phyloP scores from a whole-genome alignment of 805 yeast genomes.

The Candida quercuum region DNA sequence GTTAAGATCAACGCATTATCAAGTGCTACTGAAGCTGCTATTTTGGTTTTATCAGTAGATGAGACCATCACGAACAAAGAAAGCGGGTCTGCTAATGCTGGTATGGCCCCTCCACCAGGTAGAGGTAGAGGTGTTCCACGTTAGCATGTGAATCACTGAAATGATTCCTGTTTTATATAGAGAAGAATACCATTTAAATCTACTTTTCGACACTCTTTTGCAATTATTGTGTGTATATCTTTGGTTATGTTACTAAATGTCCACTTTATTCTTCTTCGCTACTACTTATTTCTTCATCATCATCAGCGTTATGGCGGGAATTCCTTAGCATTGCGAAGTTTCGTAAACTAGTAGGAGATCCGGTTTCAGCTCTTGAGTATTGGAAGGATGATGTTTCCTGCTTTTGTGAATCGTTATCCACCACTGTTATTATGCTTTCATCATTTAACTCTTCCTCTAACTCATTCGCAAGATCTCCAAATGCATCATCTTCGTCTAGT shows the following conservation, averaged over 20 bases:
- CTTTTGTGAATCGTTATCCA: conserved; percentile 1
- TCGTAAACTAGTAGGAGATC: conserved; percentile 20
- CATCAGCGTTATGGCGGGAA: conserved; percentile 11
- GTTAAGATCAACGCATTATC: conserved; percentile 91
- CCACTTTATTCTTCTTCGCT: conserved; percentile 25
- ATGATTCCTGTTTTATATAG: too few relatives aligned
- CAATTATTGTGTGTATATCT: too few relatives aligned
- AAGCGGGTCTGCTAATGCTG: conserved; percentile 47
- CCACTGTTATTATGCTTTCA: conserved; percentile 7
- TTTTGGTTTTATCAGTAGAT: conserved; percentile 88
- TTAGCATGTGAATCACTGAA: conserved; percentile 13
- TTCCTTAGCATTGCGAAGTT: too few relatives aligned
- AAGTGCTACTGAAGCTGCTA: conserved; percentile 96
- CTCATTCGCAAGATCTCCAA: conserved; percentile 20
- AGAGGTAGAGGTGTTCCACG: conserved; percentile 72
- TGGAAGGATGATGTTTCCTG: neutral
- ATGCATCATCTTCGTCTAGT: conserved; percentile 16
- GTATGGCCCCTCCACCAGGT: conserved; percentile 45
- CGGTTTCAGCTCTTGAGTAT: too few relatives aligned
- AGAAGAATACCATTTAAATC: neutral
- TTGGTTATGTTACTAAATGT: too few relatives aligned
- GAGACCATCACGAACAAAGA: conserved; percentile 82
- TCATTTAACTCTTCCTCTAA: conserved; percentile 17
- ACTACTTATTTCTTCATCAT: conserved; percentile 21
- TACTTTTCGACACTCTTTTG: too few relatives aligned